These are phyloP conservation scores for Fusarium anthophilum DNA, from an alignment of 2,329 filamentous ascomycete genomes.

Conservation along the genomic window DNA sequence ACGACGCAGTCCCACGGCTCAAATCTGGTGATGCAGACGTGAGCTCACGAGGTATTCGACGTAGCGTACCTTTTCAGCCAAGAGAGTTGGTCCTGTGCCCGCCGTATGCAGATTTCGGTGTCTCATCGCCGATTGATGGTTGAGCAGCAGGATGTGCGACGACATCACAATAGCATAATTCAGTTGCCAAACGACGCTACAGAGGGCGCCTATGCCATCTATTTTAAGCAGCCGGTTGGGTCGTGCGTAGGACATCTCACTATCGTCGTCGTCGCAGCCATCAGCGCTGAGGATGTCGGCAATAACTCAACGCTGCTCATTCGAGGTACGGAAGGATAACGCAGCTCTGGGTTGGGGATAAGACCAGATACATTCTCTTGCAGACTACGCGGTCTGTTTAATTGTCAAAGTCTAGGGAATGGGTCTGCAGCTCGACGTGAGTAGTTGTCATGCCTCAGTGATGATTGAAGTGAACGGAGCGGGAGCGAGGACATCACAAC, in stretches of 20 bases:
- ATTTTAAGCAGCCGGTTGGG: fast-evolving
- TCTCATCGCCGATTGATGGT: not conserved
- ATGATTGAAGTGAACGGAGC: not conserved
- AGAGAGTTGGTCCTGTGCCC: not conserved
- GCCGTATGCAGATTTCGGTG: not conserved
- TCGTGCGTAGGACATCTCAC: not conserved
- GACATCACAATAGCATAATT: not conserved
- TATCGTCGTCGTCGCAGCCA: not conserved
- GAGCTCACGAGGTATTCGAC: not conserved
- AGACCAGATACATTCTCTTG: not conserved
- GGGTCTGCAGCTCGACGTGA: no score
- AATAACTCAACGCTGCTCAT: not conserved
- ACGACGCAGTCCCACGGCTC: not conserved
- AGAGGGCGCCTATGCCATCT: fast-evolving
- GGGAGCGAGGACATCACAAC: not conserved
- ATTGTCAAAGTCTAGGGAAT: fast-evolving
- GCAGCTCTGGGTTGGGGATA: not conserved
- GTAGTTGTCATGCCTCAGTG: not conserved
- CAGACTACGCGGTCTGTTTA: not conserved
- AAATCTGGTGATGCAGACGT: not conserved
- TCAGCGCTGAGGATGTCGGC: not conserved
- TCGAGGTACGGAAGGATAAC: not conserved
- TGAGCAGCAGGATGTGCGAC: not conserved
- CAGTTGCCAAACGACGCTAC: not conserved
- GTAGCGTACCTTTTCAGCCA: not conserved